A percentile compares a stretch with the other conserved stretches of the same genome.
Evolutionary conservation across 2,329 filamentous ascomycete genomes (phyloP).

Genomic region (Cordyceps farinosa): DNA sequence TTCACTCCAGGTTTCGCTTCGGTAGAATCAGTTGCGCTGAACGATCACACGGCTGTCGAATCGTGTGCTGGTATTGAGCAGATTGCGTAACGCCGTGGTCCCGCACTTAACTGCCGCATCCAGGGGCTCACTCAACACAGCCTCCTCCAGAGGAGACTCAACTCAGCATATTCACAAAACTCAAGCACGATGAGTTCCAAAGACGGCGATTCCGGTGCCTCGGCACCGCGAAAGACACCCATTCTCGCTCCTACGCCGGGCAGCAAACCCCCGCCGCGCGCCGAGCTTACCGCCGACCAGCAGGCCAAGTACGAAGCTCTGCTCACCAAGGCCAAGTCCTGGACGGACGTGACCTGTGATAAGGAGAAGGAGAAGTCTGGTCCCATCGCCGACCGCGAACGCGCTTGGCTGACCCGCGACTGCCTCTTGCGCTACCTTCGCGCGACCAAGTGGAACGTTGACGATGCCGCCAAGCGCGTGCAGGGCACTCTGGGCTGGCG

Average conservation of each 20-base stretch:
- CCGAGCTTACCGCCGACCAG: conserved; percentile 70
- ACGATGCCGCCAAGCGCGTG: conserved; percentile 74
- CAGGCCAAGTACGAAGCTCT: conserved; percentile 76
- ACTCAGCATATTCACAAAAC: neutral
- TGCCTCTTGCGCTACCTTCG: conserved; percentile 90
- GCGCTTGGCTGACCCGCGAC: conserved; percentile 86
- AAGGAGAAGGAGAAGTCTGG: conserved; percentile 55
- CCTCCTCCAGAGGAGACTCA: neutral
- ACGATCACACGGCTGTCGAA: neutral
- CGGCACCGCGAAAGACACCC: conserved; percentile 47
- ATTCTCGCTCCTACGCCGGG: conserved; percentile 54
- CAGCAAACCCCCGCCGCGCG: conserved; percentile 53
- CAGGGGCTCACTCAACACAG: neutral
- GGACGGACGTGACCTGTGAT: conserved; percentile 60
- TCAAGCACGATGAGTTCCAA: neutral
- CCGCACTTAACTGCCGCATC: neutral
- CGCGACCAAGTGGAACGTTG: conserved; percentile 83
- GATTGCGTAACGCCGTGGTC: neutral
- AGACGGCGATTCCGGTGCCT: neutral
- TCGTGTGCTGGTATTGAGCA: too few relatives aligned
- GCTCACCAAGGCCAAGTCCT: conserved; percentile 65
- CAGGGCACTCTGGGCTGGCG: conserved; percentile 82
- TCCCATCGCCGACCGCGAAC: conserved; percentile 74
- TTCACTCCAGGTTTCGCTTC: neutral
- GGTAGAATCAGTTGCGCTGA: neutral